Evolutionary conservation across 1,139 yeast species (phyloP).

Genomic region (Magnusiomyces ingens): DNA sequence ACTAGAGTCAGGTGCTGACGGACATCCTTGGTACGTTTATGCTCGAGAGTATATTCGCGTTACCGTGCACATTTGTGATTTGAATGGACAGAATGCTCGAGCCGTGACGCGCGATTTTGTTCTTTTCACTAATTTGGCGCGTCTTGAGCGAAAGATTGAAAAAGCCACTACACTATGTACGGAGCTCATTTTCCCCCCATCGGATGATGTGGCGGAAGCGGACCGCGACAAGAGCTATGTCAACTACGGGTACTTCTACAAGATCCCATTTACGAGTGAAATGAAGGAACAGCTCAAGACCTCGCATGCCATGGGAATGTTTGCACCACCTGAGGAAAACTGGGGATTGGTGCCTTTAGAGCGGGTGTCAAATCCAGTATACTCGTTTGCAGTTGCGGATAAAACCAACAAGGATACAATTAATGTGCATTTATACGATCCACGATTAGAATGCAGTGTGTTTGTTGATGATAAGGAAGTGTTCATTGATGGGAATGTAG

Average conservation of each 20-base stretch:
- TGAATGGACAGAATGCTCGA: background rate
- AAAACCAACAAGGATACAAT: background rate
- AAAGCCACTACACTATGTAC: no score
- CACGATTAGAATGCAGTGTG: background rate
- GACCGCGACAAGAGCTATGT: background rate
- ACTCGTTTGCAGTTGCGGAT: background rate
- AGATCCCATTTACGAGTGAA: background rate
- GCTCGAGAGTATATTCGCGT: background rate
- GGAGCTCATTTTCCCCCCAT: no score
- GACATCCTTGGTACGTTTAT: conserved; percentile 1
- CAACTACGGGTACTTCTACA: conserved; percentile 2
- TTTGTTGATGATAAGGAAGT: no score
- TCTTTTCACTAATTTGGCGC: background rate
- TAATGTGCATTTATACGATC: background rate
- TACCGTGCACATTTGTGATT: background rate
- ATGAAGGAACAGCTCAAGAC: background rate
- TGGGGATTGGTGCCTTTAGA: conserved; percentile 1
- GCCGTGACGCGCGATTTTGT: background rate
- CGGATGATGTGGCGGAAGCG: background rate
- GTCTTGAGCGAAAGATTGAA: no score
- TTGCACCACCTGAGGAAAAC: background rate
- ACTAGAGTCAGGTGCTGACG: background rate
- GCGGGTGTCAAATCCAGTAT: background rate
- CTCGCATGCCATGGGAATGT: background rate
- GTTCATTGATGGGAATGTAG: no score